phyloP scores from a whole-genome alignment of 495 filamentous ascomycete species.

The Xylaria longipes region DNA sequence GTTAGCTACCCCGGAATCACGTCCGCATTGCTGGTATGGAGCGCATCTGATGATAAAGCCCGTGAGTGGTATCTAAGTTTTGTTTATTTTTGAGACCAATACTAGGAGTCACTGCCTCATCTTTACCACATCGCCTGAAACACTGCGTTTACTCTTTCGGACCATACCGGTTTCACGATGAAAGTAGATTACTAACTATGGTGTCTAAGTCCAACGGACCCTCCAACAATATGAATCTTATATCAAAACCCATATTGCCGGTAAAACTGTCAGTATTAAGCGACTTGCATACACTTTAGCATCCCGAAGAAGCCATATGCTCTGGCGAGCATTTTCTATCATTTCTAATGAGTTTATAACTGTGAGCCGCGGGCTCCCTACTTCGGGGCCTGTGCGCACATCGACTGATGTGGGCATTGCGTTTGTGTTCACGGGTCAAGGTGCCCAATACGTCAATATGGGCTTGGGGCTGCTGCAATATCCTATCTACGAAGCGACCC shows the following conservation, averaged over 20 bases:
- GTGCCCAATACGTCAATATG: slow-evolving; percentile 58
- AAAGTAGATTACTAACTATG: background rate
- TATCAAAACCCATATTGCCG: slow-evolving; percentile 13
- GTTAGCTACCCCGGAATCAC: background rate
- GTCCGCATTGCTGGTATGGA: slow-evolving; percentile 38
- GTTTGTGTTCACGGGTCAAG: slow-evolving; percentile 52
- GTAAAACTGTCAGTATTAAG: slow-evolving; percentile 7
- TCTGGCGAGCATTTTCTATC: slow-evolving; percentile 39
- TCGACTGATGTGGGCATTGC: slow-evolving; percentile 30
- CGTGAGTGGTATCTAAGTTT: slow-evolving; percentile 11
- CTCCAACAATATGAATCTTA: slow-evolving; percentile 23
- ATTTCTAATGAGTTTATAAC: slow-evolving; percentile 4
- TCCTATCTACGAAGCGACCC: slow-evolving; percentile 28
- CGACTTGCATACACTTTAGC: slow-evolving; percentile 37
- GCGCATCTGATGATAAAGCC: slow-evolving; percentile 39
- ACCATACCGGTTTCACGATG: background rate
- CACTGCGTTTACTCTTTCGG: background rate
- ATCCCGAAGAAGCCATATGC: slow-evolving; percentile 30
- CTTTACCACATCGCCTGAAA: no score
- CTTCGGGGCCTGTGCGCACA: slow-evolving; percentile 13
- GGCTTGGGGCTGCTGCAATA: slow-evolving; percentile 49
- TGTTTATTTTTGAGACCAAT: background rate
- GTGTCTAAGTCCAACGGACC: slow-evolving; percentile 21
- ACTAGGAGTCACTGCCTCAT: background rate
- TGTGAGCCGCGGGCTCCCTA: background rate